phyloP scores from a whole-genome alignment of 768 basidiomycete species.

The Coprinellus aureogranulatus region DNA sequence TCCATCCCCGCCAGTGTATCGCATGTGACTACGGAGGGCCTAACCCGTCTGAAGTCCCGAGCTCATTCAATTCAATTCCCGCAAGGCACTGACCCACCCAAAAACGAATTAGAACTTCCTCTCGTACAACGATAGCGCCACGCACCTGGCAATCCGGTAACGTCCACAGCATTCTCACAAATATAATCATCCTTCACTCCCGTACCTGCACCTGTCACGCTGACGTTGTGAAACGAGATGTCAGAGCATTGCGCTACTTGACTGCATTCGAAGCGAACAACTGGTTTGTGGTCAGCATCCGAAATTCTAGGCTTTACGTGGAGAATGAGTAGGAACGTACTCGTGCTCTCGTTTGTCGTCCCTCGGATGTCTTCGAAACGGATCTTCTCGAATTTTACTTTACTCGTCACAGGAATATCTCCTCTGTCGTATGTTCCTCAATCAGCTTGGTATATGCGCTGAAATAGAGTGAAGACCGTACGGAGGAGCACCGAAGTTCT shows the following conservation, averaged over 20 bases:
- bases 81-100: no score
- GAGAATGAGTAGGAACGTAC: background rate
- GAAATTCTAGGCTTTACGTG: background rate
- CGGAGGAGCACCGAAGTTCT: constrained; percentile 39
- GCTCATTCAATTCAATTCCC: no score
- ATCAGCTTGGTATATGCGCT: background rate
- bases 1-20: no score
- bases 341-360: constrained; percentile 41
- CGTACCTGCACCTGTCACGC: constrained; percentile 35
- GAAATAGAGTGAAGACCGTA: background rate
- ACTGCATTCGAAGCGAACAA: constrained; percentile 52
- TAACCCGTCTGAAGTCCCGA: no score
- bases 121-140: no score
- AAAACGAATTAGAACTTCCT: no score
- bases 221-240: constrained; percentile 40
- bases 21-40: no score
- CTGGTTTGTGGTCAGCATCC: constrained; percentile 21
- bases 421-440: constrained; percentile 22
- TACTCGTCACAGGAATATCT: constrained; percentile 43
- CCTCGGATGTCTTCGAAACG: constrained; percentile 48
- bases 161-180: constrained; percentile 45
- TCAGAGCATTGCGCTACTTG: constrained; percentile 44
- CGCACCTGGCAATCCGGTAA: constrained; percentile 35
- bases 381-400: constrained; percentile 45
- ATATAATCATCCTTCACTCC: constrained; percentile 29